Conservation (phyloP, 2,329 filamentous ascomycete genomes). For the Beauveria medogensis region DNA sequence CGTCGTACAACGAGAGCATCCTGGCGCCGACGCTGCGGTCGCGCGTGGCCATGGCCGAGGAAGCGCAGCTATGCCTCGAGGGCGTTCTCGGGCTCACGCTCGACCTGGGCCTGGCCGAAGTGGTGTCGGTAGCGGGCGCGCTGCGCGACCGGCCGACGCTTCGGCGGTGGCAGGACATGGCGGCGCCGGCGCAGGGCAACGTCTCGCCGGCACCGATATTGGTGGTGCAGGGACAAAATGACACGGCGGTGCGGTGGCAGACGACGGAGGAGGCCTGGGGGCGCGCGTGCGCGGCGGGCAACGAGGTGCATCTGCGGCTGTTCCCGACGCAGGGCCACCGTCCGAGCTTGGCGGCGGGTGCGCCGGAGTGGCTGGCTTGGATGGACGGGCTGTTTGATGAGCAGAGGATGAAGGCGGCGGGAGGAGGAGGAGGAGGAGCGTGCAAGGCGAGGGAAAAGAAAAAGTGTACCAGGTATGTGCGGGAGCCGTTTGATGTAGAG, state of each 20-base stretch:
- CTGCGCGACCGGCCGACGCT: not conserved
- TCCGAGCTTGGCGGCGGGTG: not conserved
- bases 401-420: not conserved
- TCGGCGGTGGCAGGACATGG: constrained; percentile 10
- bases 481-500: not conserved
- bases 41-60: not conserved
- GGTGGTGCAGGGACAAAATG: constrained; percentile 10
- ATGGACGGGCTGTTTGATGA: constrained; percentile 6
- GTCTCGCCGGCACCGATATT: constrained; percentile 11
- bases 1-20: not conserved
- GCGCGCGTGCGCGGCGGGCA: constrained; percentile 8
- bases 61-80: not conserved
- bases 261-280: constrained; percentile 7
- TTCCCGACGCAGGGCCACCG: constrained; percentile 2
- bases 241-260: constrained; percentile 4
- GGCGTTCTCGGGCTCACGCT: not conserved
- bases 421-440: not conserved
- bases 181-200: constrained; percentile 8
- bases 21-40: not conserved
- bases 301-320: constrained; percentile 10
- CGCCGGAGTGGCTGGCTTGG: constrained; percentile 6
- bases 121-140: not conserved
- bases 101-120: not conserved
- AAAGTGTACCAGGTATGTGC: not conserved
- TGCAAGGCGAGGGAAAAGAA: not conserved